Conservation (phyloP, 140 eudicot species). For the Stevia rebaudiana region DNA sequence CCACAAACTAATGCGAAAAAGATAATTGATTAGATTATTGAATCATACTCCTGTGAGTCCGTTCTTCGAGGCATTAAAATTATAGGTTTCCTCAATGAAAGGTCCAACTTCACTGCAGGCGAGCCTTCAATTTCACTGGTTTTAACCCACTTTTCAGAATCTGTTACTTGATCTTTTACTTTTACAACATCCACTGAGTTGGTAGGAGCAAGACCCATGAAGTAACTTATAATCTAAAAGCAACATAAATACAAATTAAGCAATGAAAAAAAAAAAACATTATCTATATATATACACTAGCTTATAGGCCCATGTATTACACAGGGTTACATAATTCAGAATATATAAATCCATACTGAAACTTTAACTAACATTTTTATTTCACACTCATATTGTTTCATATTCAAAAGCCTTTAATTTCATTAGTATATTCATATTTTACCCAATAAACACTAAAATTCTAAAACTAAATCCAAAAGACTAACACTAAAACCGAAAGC, state of each 20-base stretch:
- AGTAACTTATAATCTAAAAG: constrained; percentile 68
- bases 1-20: constrained; percentile 2
- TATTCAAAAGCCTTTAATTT: too few species aligned
- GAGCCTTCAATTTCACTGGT: constrained; percentile 93
- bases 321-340: too few species aligned
- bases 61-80: constrained; percentile 93
- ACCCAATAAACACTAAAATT: too few species aligned
- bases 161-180: constrained; percentile 79
- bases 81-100: constrained; percentile 83
- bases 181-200: constrained; percentile 59
- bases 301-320: too few species aligned
- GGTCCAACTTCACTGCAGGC: constrained; percentile 90
- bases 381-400: too few species aligned
- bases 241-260: constrained; percentile 24
- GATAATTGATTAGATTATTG: background rate
- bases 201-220: constrained; percentile 89
- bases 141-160: constrained; percentile 80
- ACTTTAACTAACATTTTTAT: too few species aligned
- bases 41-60: constrained; percentile 76
- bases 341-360: too few species aligned
- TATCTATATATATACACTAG: too few species aligned
- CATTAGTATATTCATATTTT: too few species aligned
- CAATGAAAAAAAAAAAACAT: constrained; percentile 16
- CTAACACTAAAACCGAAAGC: too few species aligned
- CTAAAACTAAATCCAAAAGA: too few species aligned